These are phyloP conservation scores for Neurospora africana DNA, from an alignment of 495 filamentous ascomycete species.

Conservation along the genomic window DNA sequence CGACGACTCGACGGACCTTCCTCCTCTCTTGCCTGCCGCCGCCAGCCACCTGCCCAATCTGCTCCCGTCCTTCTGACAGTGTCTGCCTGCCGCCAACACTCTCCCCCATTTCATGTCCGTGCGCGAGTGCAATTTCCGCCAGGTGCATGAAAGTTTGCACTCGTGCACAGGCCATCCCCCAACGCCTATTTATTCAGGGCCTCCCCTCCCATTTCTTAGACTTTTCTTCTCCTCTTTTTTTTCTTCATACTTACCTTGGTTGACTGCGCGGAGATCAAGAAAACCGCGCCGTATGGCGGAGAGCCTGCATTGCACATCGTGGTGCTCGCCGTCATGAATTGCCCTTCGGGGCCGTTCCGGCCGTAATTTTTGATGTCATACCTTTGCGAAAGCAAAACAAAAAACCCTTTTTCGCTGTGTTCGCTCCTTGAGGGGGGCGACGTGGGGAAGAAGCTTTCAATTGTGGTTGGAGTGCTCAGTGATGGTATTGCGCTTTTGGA, in stretches of 20 bases:
- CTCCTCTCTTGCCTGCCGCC: background rate
- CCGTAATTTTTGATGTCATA: constrained; percentile 17
- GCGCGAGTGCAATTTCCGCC: background rate
- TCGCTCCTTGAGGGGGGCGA: background rate
- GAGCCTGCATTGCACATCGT: constrained; percentile 18
- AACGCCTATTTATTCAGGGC: background rate
- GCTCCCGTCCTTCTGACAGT: background rate
- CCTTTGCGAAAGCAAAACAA: background rate
- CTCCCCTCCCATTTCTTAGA: background rate
- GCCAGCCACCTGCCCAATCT: background rate
- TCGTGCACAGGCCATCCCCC: constrained; percentile 5
- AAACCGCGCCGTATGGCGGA: constrained; percentile 9
- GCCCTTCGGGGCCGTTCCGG: constrained; percentile 18
- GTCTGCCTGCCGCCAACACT: background rate
- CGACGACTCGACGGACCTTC: no score
- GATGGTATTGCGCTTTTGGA: no score
- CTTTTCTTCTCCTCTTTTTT: constrained; percentile 11
- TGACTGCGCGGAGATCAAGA: constrained; percentile 13
- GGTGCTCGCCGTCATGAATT: constrained; percentile 14
- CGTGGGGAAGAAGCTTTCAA: constrained; percentile 4
- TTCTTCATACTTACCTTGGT: constrained; percentile 22
- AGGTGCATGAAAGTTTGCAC: constrained; percentile 4
- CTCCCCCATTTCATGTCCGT: background rate
- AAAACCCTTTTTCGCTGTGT: constrained; percentile 11
- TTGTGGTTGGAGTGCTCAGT: no score